A percentile compares a stretch with the other conserved stretches of the same genome.
phyloP scores from a whole-genome alignment of 2,329 filamentous ascomycete genomes.

The Talaromyces sp. region DNA sequence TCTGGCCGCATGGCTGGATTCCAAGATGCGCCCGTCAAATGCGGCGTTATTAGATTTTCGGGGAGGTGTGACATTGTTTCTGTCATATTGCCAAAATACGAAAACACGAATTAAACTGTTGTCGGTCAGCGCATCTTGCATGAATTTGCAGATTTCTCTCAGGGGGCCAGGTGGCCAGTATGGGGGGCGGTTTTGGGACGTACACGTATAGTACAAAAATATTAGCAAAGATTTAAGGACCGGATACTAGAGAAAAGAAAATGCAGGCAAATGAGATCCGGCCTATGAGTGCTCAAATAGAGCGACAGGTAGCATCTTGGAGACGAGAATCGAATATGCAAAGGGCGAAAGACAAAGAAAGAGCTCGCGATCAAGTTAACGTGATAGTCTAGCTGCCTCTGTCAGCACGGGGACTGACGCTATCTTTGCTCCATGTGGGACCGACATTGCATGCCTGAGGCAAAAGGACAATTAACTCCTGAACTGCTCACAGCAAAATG shows the following conservation, averaged over 20 bases:
- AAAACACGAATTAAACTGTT: constrained; percentile 9
- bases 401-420: constrained; percentile 11
- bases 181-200: constrained; percentile 12
- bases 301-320: neutral
- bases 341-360: neutral
- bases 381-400: constrained; percentile 9
- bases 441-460: neutral
- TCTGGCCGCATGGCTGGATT: constrained; percentile 52
- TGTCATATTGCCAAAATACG: constrained; percentile 18
- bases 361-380: neutral
- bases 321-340: neutral
- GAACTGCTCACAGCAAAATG: neutral
- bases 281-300: neutral
- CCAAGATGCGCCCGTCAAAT: constrained; percentile 40
- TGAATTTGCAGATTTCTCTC: neutral
- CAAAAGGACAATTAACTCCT: neutral
- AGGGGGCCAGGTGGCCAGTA: constrained; percentile 17
- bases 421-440: constrained; percentile 8
- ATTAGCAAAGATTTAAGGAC: neutral
- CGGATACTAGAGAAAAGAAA: constrained; percentile 4
- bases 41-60: constrained; percentile 13
- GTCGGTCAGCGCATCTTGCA: constrained; percentile 5
- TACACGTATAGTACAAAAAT: constrained; percentile 17
- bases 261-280: neutral
- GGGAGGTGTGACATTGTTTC: constrained; percentile 17